Percentiles rank a stretch among this genome's conserved stretches.
These are phyloP conservation scores for Pseudopediastrum boryanum DNA, from an alignment of 139 green algal species.

Conservation along the genomic window DNA sequence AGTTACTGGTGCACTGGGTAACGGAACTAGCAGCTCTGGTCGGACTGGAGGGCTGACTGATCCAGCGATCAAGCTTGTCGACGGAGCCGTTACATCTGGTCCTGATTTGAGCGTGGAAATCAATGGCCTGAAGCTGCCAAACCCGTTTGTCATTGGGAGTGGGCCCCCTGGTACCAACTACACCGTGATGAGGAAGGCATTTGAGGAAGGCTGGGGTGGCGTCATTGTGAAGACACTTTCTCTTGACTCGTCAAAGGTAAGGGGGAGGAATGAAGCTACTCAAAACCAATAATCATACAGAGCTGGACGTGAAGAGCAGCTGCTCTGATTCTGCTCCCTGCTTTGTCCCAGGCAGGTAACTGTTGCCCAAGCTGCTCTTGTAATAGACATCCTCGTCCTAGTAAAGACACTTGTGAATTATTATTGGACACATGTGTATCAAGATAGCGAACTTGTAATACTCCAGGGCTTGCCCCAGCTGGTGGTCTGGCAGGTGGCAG, in stretches of 20 bases:
- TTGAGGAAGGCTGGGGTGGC: constrained; percentile 98
- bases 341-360: too few species aligned
- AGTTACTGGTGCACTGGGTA: neutral
- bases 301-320: too few species aligned
- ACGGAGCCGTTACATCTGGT: constrained; percentile 36
- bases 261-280: too few species aligned
- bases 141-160: constrained; percentile 96
- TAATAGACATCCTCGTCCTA: too few species aligned
- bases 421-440: too few species aligned
- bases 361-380: too few species aligned
- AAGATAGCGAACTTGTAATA: too few species aligned
- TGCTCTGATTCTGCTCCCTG: too few species aligned
- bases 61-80: constrained; percentile 18
- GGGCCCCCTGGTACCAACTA: constrained; percentile 94
- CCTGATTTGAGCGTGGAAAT: constrained; percentile 83
- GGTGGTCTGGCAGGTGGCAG: too few species aligned
- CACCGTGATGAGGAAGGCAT: constrained; percentile 81
- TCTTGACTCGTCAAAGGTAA: constrained; percentile 86
- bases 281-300: too few species aligned
- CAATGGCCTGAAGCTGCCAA: constrained; percentile 93
- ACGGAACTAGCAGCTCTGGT: neutral
- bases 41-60: constrained; percentile 19
- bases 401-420: too few species aligned
- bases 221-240: constrained; percentile 96
- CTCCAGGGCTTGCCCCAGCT: too few species aligned